These are phyloP conservation scores for Populus nigra DNA, from an alignment of 345 rosid genomes.

Conservation along the genomic window DNA sequence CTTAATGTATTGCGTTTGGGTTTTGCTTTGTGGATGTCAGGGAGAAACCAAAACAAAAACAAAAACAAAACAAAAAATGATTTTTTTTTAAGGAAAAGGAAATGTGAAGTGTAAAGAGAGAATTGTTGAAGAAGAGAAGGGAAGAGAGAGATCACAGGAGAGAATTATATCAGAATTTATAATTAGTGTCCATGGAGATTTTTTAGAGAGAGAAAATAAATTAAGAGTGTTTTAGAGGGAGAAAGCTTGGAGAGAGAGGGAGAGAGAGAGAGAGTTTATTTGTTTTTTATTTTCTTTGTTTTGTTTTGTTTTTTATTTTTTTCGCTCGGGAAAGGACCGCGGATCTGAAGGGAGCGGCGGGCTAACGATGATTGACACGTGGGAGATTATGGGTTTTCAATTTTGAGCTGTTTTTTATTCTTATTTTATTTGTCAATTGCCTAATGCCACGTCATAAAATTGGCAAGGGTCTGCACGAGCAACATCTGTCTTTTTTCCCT, in stretches of 20 bases:
- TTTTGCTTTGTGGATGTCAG: constrained; percentile 1
- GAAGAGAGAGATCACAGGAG: constrained; percentile 5
- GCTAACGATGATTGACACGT: constrained; percentile 10
- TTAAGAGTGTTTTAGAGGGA: background rate
- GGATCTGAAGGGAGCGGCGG: constrained; percentile 16
- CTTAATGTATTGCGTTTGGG: background rate
- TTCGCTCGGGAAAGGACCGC: constrained; percentile 11
- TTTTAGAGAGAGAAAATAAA: constrained; percentile 3
- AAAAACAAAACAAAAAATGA: constrained; percentile 2
- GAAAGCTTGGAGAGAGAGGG: background rate
- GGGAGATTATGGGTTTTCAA: background rate
- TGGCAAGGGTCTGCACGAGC: background rate
- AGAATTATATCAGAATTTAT: constrained; percentile 15
- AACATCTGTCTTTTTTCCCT: background rate
- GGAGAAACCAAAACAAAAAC: background rate
- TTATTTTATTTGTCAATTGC: background rate
- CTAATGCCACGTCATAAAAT: constrained; percentile 10
- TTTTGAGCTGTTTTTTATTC: background rate
- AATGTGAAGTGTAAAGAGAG: constrained; percentile 14
- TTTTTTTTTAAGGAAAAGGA: background rate
- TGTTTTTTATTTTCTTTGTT: background rate
- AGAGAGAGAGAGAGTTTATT: background rate
- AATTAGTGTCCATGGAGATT: background rate
- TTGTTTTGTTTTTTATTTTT: background rate
- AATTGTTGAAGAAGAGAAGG: constrained; percentile 10